Evolutionary conservation across 495 filamentous ascomycete species (phyloP), one percentile per base, ranked within the genome.

Genomic region (Staphylotrichum tortipilum): DNA sequence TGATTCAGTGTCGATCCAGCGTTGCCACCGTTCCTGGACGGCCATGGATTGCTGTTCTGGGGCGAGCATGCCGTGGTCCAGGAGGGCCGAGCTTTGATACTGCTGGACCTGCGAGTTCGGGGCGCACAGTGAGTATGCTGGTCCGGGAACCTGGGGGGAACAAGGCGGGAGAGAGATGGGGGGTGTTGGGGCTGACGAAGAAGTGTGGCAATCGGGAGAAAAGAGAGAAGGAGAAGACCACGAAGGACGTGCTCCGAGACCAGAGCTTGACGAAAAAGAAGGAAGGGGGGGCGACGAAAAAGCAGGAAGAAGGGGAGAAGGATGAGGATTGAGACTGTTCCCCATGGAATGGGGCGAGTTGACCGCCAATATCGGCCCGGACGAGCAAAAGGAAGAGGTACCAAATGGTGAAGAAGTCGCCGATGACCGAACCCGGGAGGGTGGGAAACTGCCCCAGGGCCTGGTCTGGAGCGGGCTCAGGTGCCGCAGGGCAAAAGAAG

Each of bases 1-100:
- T 19, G 69, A 64, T 54, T 79, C 77, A 21, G 57, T 54, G 34
- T 71, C 59, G 33, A 76, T 53, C 75, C 76, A 79, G 58, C 57
- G 55, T 3, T 53, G 61, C 76, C 76, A 79, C 36, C 63, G 59
- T 37, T 62, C 57, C 8, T 67, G 52, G 39, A 56, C 35, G n/a
- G 53, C 53, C n/a, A 57, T 36, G 43, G 60, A 60, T 22, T 63
- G 60, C 19, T 58, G 48, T 42, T 66, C 60, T 37, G 54, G 52
- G 40, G 48, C 49, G 35, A 56, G 52, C 51, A 61, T 36, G 17
- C 54, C 45, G 15, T 58, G 49, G 29, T 64, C 55, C 42, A 63
- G 44, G 44, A 51, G 44, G 39, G 49, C 50, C 22, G 63, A 36
- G 46, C 63, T 60, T 31, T 59, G 52, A 47, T 59, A 59, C 57